Base-by-base conservation (phyloP, 805 yeast species). In the Zygotorulaspora danielsina region DNA sequence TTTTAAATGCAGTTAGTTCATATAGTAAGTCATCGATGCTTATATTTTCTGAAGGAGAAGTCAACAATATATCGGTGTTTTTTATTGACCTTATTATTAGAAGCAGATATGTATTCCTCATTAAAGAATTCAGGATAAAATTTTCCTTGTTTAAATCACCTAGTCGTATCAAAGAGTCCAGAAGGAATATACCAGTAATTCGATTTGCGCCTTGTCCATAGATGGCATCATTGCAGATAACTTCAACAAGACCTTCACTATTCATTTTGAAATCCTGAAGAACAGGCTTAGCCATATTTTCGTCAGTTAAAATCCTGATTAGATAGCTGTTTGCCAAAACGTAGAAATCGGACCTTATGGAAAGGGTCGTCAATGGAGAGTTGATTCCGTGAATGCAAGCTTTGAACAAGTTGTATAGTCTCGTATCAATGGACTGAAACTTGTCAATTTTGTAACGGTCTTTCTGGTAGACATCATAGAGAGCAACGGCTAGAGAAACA, bases 291-390 rank as follows among this genome's bases (percentile, higher is more conserved):
- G 75, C 60, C 19, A 70, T 63, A 4, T 59, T 64, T 24, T 63
- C 64, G 36, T 71, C 70, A 2, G 57, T 58, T 41, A 72, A 55
- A 1, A 75, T 67, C 55, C 76, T 72, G 6, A 73, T 69, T 40
- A 89, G 58, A 49, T 79, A 84, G 51, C 75, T 78, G 57, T 78
- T 82, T 27, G 81, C 74, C 46, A 89, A 63, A 6, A 83, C 76
- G 60, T 90, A 90, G 32, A 90, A 68, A 53, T 88, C 93, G 0
- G 94, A 76, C 36, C 97, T 74, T 30, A 89, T 69, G 0, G 71
- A 59, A 3, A 84, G 69, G 0, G 88, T 76, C 0, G 94, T 71
- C 27, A 75, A 69, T 2, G 95, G 78, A 30, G 85, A 75, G 38
- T 76, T 69, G 2, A 90, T 75, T 4, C 96, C 94, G 40, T 73